Conservation (phyloP, 83 land plant genomes). For the Picea engelmannii region DNA sequence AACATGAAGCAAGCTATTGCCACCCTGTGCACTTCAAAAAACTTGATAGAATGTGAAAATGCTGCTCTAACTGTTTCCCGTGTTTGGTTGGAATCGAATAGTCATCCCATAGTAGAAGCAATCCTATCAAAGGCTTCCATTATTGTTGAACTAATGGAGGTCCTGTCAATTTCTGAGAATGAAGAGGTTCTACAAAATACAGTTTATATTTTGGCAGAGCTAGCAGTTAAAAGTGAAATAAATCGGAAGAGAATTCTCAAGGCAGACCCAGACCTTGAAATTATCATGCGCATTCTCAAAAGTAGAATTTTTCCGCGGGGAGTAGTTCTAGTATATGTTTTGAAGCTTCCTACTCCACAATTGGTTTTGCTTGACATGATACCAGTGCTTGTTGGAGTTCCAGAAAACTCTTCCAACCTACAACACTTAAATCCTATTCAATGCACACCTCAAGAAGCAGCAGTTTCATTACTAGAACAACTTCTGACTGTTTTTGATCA, state of each 20-base stretch:
- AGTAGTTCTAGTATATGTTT: slow-evolving; percentile 21
- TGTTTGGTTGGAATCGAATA: slow-evolving; percentile 20
- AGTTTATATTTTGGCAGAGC: slow-evolving; percentile 20
- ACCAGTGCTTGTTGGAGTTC: slow-evolving; percentile 19
- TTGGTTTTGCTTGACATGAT: slow-evolving; percentile 18
- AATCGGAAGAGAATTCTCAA: slow-evolving; percentile 21
- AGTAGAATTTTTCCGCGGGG: slow-evolving; percentile 19
- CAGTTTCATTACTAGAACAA: slow-evolving; percentile 27
- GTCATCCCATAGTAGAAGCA: slow-evolving; percentile 18
- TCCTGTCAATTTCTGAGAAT: slow-evolving; percentile 21
- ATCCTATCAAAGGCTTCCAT: slow-evolving; percentile 26
- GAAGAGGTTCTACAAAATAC: slow-evolving; percentile 20
- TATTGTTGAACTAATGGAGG: slow-evolving; percentile 28
- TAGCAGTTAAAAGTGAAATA: slow-evolving; percentile 20
- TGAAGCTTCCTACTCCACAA: slow-evolving; percentile 15
- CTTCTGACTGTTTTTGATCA: slow-evolving; percentile 25
- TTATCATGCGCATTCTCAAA: slow-evolving; percentile 20
- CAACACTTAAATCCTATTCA: not conserved
- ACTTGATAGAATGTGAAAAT: slow-evolving; percentile 31
- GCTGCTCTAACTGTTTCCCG: slow-evolving; percentile 17
- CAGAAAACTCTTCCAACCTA: not conserved
- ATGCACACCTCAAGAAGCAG: slow-evolving; percentile 24
- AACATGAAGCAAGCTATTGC: slow-evolving; percentile 24
- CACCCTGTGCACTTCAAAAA: slow-evolving; percentile 20
- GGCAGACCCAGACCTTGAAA: slow-evolving; percentile 27